Evolutionary conservation across 129 eudicot genomes (phyloP), one percentile per base, ranked within the genome.

Genomic region (Centella asiatica): DNA sequence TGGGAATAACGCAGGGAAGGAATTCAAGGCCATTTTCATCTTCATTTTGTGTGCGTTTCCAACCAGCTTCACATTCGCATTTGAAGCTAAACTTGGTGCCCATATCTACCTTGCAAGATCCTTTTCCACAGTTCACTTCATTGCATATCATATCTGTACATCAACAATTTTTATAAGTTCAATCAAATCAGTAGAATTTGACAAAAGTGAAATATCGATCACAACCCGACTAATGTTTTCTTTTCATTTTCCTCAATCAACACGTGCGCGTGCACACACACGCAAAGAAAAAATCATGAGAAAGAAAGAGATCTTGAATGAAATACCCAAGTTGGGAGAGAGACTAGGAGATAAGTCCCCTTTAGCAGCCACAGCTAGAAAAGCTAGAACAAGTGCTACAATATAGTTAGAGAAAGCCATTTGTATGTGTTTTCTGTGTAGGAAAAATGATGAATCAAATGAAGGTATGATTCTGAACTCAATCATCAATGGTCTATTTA

Each of bases 1-100:
- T 76, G 44, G 97, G 92, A 32, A 89, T 80, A 53, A 76, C 74
- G 66, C 97, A 89, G 19, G 97, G 97, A 36, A 85, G 92, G 63
- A 80, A 89, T 4, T 78, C 62, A 31, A 74, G 79, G 66, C 69
- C 65, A 13, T 76, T 69, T 57, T 83, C 76, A 8, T 78, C 56
- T 22, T 60, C 77, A 25, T 70, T 63, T 25, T 83, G 86, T 18
- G 95, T 85, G 26, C 78, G 77, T 25, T 62, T 77, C 97, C 97
- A 89, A 32, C 82, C 84, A 11, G 76, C 48, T 0, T 89, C 84
- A 33, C 97, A 89, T 60, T 76, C 27, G 68, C 97, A 89, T 37
- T 7, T 66, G 64, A 77, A 89, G 69, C 49, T 66, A 49, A 83
- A 77, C 22, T 84, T 82, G 14, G 67, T 56, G 37, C 68, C 51